Evolutionary conservation across 2,329 filamentous ascomycete genomes (phyloP), one percentile per base, ranked within the genome.

Genomic region (Rutstroemia sp.): DNA sequence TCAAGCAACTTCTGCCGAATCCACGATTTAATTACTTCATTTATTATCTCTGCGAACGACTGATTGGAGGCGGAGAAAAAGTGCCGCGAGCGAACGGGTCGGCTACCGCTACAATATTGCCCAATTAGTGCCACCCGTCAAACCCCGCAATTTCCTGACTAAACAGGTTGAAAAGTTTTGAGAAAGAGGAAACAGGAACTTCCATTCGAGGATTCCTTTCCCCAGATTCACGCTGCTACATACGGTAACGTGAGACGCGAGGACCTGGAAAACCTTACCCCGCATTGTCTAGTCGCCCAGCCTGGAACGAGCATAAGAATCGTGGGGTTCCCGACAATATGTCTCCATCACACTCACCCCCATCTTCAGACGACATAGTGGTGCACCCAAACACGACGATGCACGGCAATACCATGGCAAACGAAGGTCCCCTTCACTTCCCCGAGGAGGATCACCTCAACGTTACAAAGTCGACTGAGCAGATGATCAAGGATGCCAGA

Each of bases 161-260:
- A 56, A 56, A 45, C 38, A 2, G 12, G 8, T 21, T 44, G 39
- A 56, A 56, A 56, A 56, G 27, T 34, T 56, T 27, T 56, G 39
- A 56, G 51, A 51, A 48, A 25, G 6, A 34, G 30, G 30, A 34
- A 34, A 34, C 30, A 34, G 7, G 25, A 45, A 51, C 47, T 51
- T 56, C 47, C 47, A 56, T 56, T 51, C 47, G 53, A 56, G 46
- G 53, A 51, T 44, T 51, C 10, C n/a, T 56, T 54, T 47, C 47
- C 53, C 53, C 47, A 45, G 47, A 27, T 51, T 36, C 30, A 45
- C 34, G 51, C 25, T 56, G 47, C 51, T 34, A 51, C 23, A 23
- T 23, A 23, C 53, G 30, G 30, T 34, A 34, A 34, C 30, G 30
- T 5, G 30, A 34, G 30, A 12, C 30, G 30, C 53, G 51, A 45